Percentiles rank a stretch among this genome's conserved stretches.
Conservation (phyloP, 139 green algal genomes). For the Astrephomene gubernaculifera region DNA sequence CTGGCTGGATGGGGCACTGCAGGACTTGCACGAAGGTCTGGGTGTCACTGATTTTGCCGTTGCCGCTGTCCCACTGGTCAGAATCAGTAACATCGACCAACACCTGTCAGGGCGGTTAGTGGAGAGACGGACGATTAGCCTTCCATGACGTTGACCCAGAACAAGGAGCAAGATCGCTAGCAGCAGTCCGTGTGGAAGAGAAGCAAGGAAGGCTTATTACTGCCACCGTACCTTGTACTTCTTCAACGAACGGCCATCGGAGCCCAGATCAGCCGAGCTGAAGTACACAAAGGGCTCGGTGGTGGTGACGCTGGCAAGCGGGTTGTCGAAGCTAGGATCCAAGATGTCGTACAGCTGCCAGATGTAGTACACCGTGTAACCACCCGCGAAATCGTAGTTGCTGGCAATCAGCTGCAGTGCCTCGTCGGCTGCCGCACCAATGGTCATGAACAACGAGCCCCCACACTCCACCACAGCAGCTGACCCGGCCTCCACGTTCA, state of each 20-base stretch:
- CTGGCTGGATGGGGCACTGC: background rate
- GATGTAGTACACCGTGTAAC: background rate
- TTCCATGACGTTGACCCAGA: no score
- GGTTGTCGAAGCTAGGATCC: background rate
- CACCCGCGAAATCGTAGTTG: no score
- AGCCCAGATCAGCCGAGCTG: background rate
- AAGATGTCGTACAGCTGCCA: background rate
- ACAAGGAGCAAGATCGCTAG: no score
- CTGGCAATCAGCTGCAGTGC: no score
- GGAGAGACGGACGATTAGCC: no score
- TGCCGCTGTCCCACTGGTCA: background rate
- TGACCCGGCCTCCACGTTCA: no score
- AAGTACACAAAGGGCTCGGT: background rate
- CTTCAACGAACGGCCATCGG: background rate
- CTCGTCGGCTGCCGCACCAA: no score
- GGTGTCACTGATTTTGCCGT: background rate
- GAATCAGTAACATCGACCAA: background rate
- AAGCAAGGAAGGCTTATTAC: background rate
- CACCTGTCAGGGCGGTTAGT: background rate
- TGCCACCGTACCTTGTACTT: background rate
- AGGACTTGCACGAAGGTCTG: constrained; percentile 3
- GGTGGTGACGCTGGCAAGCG: background rate
- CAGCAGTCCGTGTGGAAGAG: no score
- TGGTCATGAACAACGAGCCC: no score
- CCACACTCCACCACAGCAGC: no score